Conservation (phyloP, 2,329 filamentous ascomycete genomes). For the Emericellopsis atlantica region DNA sequence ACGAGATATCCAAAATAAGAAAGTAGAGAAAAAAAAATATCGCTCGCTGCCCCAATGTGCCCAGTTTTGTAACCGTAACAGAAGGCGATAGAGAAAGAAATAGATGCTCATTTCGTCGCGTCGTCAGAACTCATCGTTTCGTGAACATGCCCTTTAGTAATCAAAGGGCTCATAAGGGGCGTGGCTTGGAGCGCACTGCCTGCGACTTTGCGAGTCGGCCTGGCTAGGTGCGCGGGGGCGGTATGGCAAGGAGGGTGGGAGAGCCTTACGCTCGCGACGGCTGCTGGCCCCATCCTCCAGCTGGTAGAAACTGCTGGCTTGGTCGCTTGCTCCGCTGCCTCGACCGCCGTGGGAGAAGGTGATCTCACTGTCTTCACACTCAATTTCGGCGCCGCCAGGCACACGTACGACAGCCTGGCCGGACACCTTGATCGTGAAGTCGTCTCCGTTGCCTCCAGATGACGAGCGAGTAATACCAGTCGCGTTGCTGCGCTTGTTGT, state of each 20-base stretch:
- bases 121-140: not conserved
- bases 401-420: conserved; percentile 43
- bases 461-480: conserved; percentile 46
- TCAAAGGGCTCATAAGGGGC: conserved; percentile 10
- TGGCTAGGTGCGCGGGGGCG: conserved; percentile 34
- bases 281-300: conserved; percentile 32
- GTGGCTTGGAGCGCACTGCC: conserved; percentile 14
- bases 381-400: conserved; percentile 39
- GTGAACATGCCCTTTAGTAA: too few species aligned
- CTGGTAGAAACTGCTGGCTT: conserved; percentile 32
- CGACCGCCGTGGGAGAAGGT: conserved; percentile 30
- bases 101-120: not conserved
- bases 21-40: conserved; percentile 6
- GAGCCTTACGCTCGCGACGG: conserved; percentile 27
- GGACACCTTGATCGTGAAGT: conserved; percentile 48
- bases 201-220: conserved; percentile 27
- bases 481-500: conserved; percentile 47
- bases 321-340: conserved; percentile 32
- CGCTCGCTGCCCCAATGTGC: not conserved
- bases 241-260: conserved; percentile 21
- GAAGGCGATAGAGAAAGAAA: not conserved
- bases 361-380: conserved; percentile 49
- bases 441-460: conserved; percentile 35
- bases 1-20: conserved; percentile 5
- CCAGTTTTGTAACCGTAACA: not conserved